phyloP scores from a whole-genome alignment of 2,329 filamentous ascomycete species.

The Diplocarpon rosae region DNA sequence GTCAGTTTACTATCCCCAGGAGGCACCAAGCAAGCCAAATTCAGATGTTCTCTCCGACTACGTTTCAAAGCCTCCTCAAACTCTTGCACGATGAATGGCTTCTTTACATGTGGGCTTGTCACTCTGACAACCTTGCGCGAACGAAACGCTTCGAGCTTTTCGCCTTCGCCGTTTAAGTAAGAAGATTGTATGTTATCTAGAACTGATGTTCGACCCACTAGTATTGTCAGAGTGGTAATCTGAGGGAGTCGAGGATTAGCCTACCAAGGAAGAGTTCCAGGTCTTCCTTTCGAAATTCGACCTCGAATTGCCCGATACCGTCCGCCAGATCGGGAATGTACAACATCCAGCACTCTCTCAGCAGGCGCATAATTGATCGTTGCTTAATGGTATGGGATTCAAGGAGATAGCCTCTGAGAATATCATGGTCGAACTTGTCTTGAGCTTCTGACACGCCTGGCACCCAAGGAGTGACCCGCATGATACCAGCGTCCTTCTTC shows the following conservation, averaged over 20 bases:
- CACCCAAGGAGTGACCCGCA: constrained; percentile 21
- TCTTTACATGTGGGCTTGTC: constrained; percentile 19
- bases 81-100: constrained; percentile 15
- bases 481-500: constrained; percentile 6
- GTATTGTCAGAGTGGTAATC: neutral
- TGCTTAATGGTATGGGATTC: constrained; percentile 24
- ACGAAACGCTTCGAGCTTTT: constrained; percentile 23
- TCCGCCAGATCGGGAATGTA: constrained; percentile 22
- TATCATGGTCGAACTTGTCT: constrained; percentile 17
- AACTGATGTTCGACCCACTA: constrained; percentile 14
- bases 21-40: constrained; percentile 10
- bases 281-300: constrained; percentile 18
- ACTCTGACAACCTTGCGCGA: constrained; percentile 21
- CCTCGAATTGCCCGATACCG: constrained; percentile 24
- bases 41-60: constrained; percentile 8
- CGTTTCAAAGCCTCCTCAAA: constrained; percentile 15
- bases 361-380: constrained; percentile 15
- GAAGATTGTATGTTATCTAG: constrained; percentile 18
- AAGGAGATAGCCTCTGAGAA: constrained; percentile 20
- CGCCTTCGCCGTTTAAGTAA: constrained; percentile 12
- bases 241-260: constrained; percentile 6
- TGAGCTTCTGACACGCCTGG: constrained; percentile 18
- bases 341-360: constrained; percentile 26
- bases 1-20: neutral
- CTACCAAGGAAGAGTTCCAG: constrained; percentile 24